Evolutionary conservation across 805 yeast species (phyloP).

Genomic region (Jamesozyma piceae): DNA sequence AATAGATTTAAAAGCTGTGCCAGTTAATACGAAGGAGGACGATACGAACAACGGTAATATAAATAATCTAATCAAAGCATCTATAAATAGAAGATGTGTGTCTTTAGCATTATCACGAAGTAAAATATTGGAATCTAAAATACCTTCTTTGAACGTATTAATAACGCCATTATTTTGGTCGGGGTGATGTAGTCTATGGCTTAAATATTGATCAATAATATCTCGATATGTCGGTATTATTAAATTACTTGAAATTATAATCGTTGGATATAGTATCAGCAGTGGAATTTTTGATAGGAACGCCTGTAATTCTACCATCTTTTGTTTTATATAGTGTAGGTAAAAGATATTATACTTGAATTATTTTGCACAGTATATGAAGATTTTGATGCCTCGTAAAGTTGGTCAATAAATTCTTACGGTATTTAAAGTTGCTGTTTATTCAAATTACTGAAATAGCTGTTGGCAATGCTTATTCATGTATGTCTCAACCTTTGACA

Average conservation of each 20-base stretch:
- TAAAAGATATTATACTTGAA: no score
- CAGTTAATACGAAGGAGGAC: constrained; percentile 9
- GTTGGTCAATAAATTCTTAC: no score
- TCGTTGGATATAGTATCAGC: constrained; percentile 26
- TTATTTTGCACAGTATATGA: no score
- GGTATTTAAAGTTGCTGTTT: no score
- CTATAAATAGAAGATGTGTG: neutral
- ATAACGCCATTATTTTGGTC: neutral
- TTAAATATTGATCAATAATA: neutral
- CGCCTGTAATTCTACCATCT: constrained; percentile 9
- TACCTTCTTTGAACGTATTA: neutral
- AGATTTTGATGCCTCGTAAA: no score
- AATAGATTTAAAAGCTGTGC: constrained; percentile 5
- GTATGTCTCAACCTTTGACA: no score
- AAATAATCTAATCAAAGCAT: constrained; percentile 5
- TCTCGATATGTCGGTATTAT: constrained; percentile 14
- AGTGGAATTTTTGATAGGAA: constrained; percentile 23
- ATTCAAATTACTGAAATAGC: no score
- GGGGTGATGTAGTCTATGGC: neutral
- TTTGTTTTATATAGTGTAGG: no score
- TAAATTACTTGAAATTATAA: constrained; percentile 23
- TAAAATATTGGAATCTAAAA: neutral
- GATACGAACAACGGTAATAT: constrained; percentile 19
- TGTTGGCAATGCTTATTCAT: no score
- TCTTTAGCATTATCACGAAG: neutral